Percentiles rank a stretch among this genome's conserved stretches.
These are phyloP conservation scores for Delonix regia DNA, from an alignment of 306 rosid genomes.

Conservation along the genomic window DNA sequence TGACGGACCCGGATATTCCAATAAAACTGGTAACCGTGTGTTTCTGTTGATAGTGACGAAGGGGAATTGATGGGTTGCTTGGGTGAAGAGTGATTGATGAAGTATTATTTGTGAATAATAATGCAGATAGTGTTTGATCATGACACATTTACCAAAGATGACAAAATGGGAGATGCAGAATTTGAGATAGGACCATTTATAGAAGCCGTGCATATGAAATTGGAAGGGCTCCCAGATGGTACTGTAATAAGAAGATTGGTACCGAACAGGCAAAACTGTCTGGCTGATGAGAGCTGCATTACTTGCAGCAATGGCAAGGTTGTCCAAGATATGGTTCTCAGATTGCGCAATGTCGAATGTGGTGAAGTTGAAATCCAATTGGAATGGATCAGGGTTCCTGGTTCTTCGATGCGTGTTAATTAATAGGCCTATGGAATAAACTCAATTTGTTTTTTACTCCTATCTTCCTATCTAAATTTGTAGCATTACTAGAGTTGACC, in stretches of 20 bases:
- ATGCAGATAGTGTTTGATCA: constrained; percentile 85
- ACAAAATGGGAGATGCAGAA: constrained; percentile 95
- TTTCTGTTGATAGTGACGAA: not conserved
- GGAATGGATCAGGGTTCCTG: constrained; percentile 86
- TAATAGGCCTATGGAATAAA: not conserved
- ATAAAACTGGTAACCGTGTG: constrained; percentile 52
- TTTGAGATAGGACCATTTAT: constrained; percentile 53
- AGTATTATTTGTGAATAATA: constrained; percentile 3
- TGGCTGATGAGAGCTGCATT: constrained; percentile 78
- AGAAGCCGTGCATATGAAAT: constrained; percentile 62
- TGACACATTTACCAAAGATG: constrained; percentile 89
- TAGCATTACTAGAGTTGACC: not conserved
- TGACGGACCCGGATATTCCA: constrained; percentile 53
- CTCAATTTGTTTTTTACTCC: no score
- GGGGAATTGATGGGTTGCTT: not conserved
- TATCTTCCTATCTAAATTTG: not conserved
- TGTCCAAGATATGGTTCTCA: constrained; percentile 72
- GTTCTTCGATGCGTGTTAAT: constrained; percentile 27
- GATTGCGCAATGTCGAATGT: constrained; percentile 81
- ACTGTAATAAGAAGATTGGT: constrained; percentile 57
- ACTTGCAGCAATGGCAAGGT: constrained; percentile 50
- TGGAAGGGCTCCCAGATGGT: constrained; percentile 58
- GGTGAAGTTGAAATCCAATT: constrained; percentile 89
- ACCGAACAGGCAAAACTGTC: constrained; percentile 65
- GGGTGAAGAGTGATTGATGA: not conserved